Percentiles rank a stretch among this genome's conserved stretches.
Evolutionary conservation across 768 basidiomycete genomes (phyloP).

Genomic region (Russula sp.): DNA sequence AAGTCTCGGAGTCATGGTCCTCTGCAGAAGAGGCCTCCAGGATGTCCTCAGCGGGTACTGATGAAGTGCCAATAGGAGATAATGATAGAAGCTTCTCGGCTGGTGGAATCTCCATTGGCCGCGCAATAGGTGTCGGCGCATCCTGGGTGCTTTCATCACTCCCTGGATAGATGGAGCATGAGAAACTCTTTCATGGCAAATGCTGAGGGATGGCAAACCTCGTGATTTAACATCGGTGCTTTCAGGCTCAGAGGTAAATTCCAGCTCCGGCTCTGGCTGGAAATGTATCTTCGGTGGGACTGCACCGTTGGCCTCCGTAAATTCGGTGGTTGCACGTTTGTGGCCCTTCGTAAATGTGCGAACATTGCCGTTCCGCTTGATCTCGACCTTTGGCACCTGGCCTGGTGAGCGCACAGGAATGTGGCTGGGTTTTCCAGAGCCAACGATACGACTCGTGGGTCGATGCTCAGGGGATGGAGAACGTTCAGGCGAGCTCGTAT

Average conservation of each 20-base stretch:
- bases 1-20: neutral
- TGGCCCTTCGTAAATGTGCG: slow-evolving; percentile 25
- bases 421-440: slow-evolving; percentile 29
- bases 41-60: neutral
- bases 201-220: slow-evolving; percentile 19
- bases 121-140: slow-evolving; percentile 11
- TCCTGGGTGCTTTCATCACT: slow-evolving; percentile 32
- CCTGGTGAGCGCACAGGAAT: slow-evolving; percentile 40
- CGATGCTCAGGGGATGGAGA: slow-evolving; percentile 21
- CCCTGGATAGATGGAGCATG: slow-evolving; percentile 23
- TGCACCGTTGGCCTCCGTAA: slow-evolving; percentile 24
- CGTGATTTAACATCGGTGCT: neutral
- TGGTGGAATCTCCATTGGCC: slow-evolving; percentile 16
- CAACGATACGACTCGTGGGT: slow-evolving; percentile 26
- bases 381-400: slow-evolving; percentile 27
- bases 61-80: slow-evolving; percentile 14
- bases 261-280: slow-evolving; percentile 6
- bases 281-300: slow-evolving; percentile 24
- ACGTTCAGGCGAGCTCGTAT: slow-evolving; percentile 26
- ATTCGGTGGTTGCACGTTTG: slow-evolving; percentile 27
- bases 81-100: slow-evolving; percentile 28
- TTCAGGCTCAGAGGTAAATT: neutral
- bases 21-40: neutral
- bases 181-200: slow-evolving; percentile 20
- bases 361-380: slow-evolving; percentile 11